A percentile compares a stretch with the other conserved stretches of the same genome.
Conservation (phyloP, 148 eudicot species). For the Silene uniflora region DNA sequence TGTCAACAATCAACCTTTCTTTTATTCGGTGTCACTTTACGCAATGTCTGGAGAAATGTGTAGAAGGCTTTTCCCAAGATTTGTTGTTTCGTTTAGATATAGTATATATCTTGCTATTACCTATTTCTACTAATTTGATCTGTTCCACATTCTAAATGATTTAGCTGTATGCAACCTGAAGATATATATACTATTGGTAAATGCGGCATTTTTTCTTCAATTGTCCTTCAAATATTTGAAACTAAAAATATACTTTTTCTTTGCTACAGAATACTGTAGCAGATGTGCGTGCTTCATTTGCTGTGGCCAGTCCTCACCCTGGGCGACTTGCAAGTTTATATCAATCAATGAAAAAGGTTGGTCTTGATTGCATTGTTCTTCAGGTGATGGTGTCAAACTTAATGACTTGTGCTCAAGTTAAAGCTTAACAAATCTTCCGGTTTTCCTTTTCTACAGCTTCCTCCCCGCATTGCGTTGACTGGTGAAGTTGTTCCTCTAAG, state of each 20-base stretch:
- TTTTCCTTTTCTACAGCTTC: conserved; percentile 46
- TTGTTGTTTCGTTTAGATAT: too few relatives aligned
- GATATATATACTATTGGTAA: too few relatives aligned
- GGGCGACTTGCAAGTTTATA: conserved; percentile 70
- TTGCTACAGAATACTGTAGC: conserved; percentile 60
- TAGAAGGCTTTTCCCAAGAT: too few relatives aligned
- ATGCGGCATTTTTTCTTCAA: too few relatives aligned
- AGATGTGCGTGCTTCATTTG: conserved; percentile 88
- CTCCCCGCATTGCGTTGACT: conserved; percentile 68
- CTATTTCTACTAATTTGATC: too few relatives aligned
- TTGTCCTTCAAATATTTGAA: background rate
- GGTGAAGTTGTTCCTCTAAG: conserved; percentile 61
- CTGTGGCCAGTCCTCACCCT: conserved; percentile 75
- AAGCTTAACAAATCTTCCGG: background rate
- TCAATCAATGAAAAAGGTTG: conserved; percentile 60
- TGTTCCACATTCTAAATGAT: too few relatives aligned
- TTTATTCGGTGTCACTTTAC: too few relatives aligned
- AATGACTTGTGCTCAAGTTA: background rate
- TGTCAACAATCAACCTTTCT: too few relatives aligned
- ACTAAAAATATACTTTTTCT: background rate
- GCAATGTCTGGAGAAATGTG: too few relatives aligned
- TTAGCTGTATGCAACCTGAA: too few relatives aligned
- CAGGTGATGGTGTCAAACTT: background rate
- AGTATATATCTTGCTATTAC: too few relatives aligned
- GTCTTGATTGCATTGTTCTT: conserved; percentile 20